Conservation (phyloP, 1,284 basidiomycete genomes). For the Moesziomyces antarcticus region DNA sequence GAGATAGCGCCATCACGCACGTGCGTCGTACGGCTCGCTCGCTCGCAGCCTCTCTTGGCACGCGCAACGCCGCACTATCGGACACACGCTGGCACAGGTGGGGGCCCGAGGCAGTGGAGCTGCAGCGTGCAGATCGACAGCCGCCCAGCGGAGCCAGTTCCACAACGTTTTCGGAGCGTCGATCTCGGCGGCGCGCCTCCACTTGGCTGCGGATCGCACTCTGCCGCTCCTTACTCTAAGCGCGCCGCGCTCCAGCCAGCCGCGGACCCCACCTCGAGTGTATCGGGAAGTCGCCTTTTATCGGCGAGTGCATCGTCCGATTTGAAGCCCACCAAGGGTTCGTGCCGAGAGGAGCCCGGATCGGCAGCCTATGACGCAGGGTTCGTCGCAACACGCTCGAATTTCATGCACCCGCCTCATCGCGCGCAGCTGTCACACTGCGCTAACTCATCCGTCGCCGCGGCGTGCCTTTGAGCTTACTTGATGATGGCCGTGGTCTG, state of each 20-base stretch:
- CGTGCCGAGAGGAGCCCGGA: neutral
- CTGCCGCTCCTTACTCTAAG: constrained; percentile 20
- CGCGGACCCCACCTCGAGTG: neutral
- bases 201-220: constrained; percentile 22
- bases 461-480: neutral
- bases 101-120: neutral
- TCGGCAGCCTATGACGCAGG: constrained; percentile 15
- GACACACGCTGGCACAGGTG: neutral
- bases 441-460: neutral
- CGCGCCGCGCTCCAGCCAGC: constrained; percentile 1
- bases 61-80: neutral
- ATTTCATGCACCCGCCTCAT: constrained; percentile 6
- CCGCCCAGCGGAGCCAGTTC: neutral
- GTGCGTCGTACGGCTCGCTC: neutral
- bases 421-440: constrained; percentile 12
- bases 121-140: neutral
- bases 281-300: too few relatives aligned
- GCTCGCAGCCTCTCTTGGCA: neutral
- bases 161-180: constrained; percentile 5
- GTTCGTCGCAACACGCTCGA: too few relatives aligned
- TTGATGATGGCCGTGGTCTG: neutral
- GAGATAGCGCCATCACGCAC: neutral
- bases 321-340: neutral
- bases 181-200: constrained; percentile 29
- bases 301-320: too few relatives aligned